These are phyloP conservation scores for Cyanophora paradoxa DNA, from an alignment of 78 protist genomes.

Conservation along the genomic window DNA sequence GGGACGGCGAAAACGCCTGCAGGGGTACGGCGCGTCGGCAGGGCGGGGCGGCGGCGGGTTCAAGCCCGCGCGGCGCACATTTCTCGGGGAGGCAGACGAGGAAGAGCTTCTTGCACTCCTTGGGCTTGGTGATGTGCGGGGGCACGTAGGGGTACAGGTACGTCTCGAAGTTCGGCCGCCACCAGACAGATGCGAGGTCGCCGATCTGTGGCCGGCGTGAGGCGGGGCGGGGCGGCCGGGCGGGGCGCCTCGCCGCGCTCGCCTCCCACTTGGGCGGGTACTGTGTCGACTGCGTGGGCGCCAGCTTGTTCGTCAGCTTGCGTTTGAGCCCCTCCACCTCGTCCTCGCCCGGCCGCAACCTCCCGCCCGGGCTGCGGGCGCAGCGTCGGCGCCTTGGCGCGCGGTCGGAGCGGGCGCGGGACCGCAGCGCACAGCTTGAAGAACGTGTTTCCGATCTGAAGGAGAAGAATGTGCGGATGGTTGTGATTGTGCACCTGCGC, in stretches of 20 bases:
- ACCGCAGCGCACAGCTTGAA: conserved; percentile 36
- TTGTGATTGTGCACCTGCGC: conserved; percentile 55
- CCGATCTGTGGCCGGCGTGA: conserved; percentile 9
- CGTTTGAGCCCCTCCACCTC: conserved; percentile 60
- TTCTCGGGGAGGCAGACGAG: conserved; percentile 51
- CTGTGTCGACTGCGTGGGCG: too few species aligned
- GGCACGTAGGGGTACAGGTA: conserved; percentile 71
- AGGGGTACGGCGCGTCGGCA: not conserved
- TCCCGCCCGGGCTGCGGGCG: conserved; percentile 58
- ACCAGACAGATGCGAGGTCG: conserved; percentile 43
- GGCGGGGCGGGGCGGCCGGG: too few species aligned
- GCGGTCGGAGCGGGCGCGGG: not conserved
- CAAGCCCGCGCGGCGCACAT: not conserved
- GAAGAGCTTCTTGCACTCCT: conserved; percentile 62
- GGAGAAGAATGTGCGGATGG: conserved; percentile 70
- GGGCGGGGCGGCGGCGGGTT: not conserved
- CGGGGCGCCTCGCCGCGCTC: too few species aligned
- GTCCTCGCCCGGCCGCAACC: conserved; percentile 58
- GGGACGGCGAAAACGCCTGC: conserved; percentile 69
- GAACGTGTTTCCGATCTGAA: conserved; percentile 42
- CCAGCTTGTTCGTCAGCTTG: conserved; percentile 49
- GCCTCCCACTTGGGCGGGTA: too few species aligned
- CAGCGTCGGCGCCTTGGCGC: not conserved
- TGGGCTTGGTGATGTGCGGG: conserved; percentile 70
- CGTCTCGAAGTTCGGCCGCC: conserved; percentile 22